Conservation (phyloP, 495 filamentous ascomycete species). For the Cairneyella variabilis region DNA sequence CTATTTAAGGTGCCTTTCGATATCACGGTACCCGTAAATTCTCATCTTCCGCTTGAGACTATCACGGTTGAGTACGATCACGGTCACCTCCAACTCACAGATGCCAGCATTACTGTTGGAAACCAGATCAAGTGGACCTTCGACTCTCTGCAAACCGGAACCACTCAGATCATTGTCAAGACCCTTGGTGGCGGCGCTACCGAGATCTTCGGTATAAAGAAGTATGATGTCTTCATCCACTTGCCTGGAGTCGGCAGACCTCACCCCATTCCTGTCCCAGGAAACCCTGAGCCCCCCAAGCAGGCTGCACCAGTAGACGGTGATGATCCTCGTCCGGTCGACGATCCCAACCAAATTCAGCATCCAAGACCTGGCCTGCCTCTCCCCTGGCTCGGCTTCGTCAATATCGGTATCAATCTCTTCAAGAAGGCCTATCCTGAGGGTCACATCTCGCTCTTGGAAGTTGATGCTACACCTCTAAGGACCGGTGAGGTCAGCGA, state of each 20-base stretch:
- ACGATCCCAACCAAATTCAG: background rate
- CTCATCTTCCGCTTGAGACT: too few relatives aligned
- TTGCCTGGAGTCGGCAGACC: too few relatives aligned
- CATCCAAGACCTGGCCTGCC: background rate
- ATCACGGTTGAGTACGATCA: too few relatives aligned
- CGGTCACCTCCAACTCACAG: too few relatives aligned
- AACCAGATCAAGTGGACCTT: background rate
- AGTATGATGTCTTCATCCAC: background rate
- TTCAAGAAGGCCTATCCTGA: background rate
- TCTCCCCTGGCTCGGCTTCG: background rate
- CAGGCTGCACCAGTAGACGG: too few relatives aligned
- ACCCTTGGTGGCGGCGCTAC: background rate
- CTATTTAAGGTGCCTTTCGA: too few relatives aligned
- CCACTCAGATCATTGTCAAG: background rate
- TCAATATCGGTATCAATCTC: background rate
- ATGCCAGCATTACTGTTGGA: background rate
- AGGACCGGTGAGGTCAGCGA: background rate
- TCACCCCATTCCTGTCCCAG: too few relatives aligned
- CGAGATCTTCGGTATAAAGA: background rate
- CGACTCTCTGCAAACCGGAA: background rate
- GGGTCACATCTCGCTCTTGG: background rate
- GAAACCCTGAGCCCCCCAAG: too few relatives aligned
- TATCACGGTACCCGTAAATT: too few relatives aligned
- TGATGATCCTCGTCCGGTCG: background rate
- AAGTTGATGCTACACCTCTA: background rate